A percentile compares a stretch with the other conserved stretches of the same genome.
Evolutionary conservation across 2,329 filamentous ascomycete species (phyloP).

Genomic region (Sporothrix curviconia): DNA sequence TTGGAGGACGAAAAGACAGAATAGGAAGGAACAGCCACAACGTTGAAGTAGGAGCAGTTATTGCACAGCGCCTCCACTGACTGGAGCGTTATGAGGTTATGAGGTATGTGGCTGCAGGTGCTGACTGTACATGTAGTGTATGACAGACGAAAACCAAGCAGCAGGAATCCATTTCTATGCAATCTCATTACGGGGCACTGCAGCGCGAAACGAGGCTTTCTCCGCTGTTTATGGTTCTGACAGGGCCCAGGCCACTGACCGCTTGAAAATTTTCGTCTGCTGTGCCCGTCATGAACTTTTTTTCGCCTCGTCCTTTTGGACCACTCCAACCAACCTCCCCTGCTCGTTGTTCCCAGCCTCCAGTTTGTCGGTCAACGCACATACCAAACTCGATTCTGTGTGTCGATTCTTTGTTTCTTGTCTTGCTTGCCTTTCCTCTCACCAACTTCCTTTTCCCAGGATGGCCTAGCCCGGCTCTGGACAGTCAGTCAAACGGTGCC

Average conservation of each 20-base stretch:
- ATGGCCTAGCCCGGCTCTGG: background rate
- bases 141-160: background rate
- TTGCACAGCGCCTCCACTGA: no score
- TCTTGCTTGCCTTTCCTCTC: background rate
- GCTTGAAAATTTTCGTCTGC: background rate
- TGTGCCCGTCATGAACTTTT: no score
- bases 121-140: background rate
- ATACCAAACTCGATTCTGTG: background rate
- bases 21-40: no score
- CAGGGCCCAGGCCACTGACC: slow-evolving; percentile 2
- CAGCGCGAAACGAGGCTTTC: background rate
- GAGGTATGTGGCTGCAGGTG: no score
- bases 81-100: no score
- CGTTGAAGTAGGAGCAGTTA: no score
- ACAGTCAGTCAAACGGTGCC: background rate
- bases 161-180: background rate
- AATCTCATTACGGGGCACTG: background rate
- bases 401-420: background rate
- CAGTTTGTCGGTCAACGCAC: no score
- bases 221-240: slow-evolving; percentile 8
- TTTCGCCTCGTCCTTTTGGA: no score
- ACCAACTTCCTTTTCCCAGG: background rate
- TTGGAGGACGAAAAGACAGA: no score
- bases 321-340: background rate
- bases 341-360: background rate